phyloP scores from a whole-genome alignment of 768 basidiomycete genomes.

The Calocybe indica region DNA sequence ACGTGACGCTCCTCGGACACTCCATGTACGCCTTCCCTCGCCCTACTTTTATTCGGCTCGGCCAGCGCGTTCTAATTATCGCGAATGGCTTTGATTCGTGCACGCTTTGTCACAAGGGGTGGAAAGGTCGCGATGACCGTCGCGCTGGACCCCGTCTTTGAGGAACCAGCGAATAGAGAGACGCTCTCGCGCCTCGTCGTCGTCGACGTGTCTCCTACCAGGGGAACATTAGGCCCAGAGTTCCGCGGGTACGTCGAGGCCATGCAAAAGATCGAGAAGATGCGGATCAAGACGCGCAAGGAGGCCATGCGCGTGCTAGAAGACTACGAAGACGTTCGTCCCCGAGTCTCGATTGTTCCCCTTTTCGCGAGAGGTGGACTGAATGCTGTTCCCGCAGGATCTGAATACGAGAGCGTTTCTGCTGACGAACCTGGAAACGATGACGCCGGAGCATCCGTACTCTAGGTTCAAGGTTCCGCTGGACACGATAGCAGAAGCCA shows the following conservation, averaged over 20 bases:
- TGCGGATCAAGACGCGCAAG: slow-evolving; percentile 47
- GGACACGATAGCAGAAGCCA: slow-evolving; percentile 46
- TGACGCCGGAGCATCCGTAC: slow-evolving; percentile 5
- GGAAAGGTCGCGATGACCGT: slow-evolving; percentile 76
- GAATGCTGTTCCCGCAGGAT: slow-evolving; percentile 36
- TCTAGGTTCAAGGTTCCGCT: slow-evolving; percentile 71
- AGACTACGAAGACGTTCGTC: slow-evolving; percentile 41
- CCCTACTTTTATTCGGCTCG: background rate
- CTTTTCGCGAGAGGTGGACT: no score
- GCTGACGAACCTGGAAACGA: slow-evolving; percentile 57
- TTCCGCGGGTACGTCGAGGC: slow-evolving; percentile 57
- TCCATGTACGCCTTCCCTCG: slow-evolving; percentile 57
- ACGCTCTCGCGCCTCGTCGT: slow-evolving; percentile 54
- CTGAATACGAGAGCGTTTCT: slow-evolving; percentile 67
- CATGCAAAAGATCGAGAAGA: slow-evolving; percentile 63
- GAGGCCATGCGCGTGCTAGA: slow-evolving; percentile 60
- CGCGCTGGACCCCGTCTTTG: slow-evolving; percentile 38
- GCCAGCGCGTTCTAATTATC: background rate
- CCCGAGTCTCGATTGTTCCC: background rate
- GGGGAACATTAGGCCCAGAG: slow-evolving; percentile 46
- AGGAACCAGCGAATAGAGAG: slow-evolving; percentile 9
- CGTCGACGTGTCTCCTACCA: slow-evolving; percentile 75
- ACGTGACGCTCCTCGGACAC: slow-evolving; percentile 75
- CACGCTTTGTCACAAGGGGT: slow-evolving; percentile 42
- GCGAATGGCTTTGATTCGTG: background rate